These are phyloP conservation scores for Nakaseomyces glabratus DNA, from an alignment of 1,139 yeast species.

Conservation along the genomic window DNA sequence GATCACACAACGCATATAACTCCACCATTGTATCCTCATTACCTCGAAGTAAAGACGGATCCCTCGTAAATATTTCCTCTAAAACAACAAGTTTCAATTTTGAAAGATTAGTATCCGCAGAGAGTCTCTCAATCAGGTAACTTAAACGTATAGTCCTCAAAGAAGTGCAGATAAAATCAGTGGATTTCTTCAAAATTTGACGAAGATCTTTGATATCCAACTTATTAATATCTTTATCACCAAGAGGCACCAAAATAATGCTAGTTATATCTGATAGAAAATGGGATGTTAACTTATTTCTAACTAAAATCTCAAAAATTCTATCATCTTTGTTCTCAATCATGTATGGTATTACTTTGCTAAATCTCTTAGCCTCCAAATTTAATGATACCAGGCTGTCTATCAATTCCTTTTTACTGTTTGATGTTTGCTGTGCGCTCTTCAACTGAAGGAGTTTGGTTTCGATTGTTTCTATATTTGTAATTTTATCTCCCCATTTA, in stretches of 20 bases:
- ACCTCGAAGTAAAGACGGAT: slow-evolving; percentile 43
- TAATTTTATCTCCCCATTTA: slow-evolving; percentile 54
- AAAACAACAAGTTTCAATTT: slow-evolving; percentile 31
- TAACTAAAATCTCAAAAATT: slow-evolving; percentile 46
- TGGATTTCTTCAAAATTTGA: slow-evolving; percentile 14
- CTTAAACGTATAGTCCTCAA: not conserved
- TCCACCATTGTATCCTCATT: slow-evolving; percentile 61
- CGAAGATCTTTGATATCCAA: not conserved
- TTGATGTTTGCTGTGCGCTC: no score
- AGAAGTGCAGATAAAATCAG: slow-evolving; percentile 31
- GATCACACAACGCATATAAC: slow-evolving; percentile 48
- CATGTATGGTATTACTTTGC: slow-evolving; percentile 56
- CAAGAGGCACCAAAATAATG: slow-evolving; percentile 41
- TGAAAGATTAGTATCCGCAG: not conserved
- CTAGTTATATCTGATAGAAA: slow-evolving; percentile 44
- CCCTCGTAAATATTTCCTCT: slow-evolving; percentile 45
- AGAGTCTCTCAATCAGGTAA: not conserved
- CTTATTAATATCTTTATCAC: no score
- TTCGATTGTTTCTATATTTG: slow-evolving; percentile 41
- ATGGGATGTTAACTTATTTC: slow-evolving; percentile 50
- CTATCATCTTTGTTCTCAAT: slow-evolving; percentile 45
- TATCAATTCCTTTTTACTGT: no score
- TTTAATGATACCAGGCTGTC: not conserved
- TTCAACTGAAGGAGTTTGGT: no score
- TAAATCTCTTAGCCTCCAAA: slow-evolving; percentile 36